Evolutionary conservation across 208 protist species (phyloP).

Genomic region (Naegleria fowleri): DNA sequence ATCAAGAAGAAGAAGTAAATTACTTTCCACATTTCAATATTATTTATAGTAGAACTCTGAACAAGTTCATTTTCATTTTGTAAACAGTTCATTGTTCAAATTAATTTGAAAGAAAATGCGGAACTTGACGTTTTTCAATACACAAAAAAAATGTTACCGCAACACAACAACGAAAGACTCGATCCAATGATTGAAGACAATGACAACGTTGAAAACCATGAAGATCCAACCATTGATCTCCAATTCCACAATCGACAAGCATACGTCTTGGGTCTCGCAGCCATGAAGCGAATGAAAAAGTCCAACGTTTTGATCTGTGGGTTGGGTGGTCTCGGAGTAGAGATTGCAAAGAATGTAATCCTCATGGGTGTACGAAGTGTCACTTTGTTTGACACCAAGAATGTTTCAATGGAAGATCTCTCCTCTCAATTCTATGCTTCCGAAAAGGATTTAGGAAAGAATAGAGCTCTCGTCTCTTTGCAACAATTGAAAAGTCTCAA

Average conservation of each 20-base stretch:
- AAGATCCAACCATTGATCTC: background rate
- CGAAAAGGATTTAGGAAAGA: conserved; percentile 1
- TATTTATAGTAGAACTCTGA: no score
- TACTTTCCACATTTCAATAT: no score
- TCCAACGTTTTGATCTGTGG: conserved; percentile 74
- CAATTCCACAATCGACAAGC: conserved; percentile 54
- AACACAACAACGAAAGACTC: no score
- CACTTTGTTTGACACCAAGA: conserved; percentile 7
- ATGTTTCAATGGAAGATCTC: conserved; percentile 13
- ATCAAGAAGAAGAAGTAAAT: no score
- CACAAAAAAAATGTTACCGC: no score
- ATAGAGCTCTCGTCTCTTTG: conserved; percentile 54
- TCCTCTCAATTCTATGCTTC: conserved; percentile 20
- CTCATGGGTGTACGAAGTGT: conserved; percentile 24
- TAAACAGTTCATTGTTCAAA: no score
- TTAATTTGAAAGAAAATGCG: no score
- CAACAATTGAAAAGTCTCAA: conserved; percentile 70
- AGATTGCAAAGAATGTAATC: conserved; percentile 53
- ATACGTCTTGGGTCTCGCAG: conserved; percentile 78
- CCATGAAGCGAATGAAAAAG: conserved; percentile 67
- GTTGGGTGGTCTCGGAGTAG: conserved; percentile 61
- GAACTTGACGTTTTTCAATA: no score
- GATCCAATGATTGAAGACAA: no score
- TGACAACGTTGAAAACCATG: no score
- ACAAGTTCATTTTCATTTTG: no score